phyloP scores from a whole-genome alignment of 345 rosid genomes.

The Citrus hindsii region DNA sequence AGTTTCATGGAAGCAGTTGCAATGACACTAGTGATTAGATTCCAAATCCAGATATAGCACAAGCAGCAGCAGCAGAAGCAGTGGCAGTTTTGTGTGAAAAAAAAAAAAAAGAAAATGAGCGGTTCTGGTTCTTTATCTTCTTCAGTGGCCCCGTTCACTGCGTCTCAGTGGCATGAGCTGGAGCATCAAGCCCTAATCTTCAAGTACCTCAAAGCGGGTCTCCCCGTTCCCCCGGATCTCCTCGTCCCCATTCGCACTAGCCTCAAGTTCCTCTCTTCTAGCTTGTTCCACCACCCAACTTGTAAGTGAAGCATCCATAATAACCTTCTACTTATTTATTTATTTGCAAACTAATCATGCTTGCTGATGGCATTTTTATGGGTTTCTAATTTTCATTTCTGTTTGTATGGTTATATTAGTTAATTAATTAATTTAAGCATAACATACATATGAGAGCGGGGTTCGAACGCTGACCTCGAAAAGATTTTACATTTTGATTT shows the following conservation, averaged over 20 bases:
- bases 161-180: slow-evolving; percentile 76
- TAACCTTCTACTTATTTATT: neutral
- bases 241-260: slow-evolving; percentile 58
- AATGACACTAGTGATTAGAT: neutral
- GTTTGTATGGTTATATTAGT: too few relatives aligned
- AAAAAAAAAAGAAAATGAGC: slow-evolving; percentile 24
- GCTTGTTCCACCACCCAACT: slow-evolving; percentile 36
- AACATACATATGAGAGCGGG: too few relatives aligned
- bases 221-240: slow-evolving; percentile 68
- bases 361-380: too few relatives aligned
- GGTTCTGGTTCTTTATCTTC: neutral
- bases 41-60: neutral
- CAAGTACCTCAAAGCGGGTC: slow-evolving; percentile 70
- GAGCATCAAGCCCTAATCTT: slow-evolving; percentile 90
- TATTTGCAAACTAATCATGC: too few relatives aligned
- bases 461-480: too few relatives aligned
- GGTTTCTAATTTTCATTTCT: too few relatives aligned
- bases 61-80: too few relatives aligned
- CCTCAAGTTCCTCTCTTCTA: slow-evolving; percentile 25
- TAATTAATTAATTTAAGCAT: too few relatives aligned
- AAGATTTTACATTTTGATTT: too few relatives aligned
- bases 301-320: slow-evolving; percentile 27
- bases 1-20: neutral
- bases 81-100: neutral
- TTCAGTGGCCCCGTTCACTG: slow-evolving; percentile 32